A percentile compares a stretch with the other conserved stretches of the same genome.
phyloP scores from a whole-genome alignment of 2,329 filamentous ascomycete genomes.

The Cadophora sp. region DNA sequence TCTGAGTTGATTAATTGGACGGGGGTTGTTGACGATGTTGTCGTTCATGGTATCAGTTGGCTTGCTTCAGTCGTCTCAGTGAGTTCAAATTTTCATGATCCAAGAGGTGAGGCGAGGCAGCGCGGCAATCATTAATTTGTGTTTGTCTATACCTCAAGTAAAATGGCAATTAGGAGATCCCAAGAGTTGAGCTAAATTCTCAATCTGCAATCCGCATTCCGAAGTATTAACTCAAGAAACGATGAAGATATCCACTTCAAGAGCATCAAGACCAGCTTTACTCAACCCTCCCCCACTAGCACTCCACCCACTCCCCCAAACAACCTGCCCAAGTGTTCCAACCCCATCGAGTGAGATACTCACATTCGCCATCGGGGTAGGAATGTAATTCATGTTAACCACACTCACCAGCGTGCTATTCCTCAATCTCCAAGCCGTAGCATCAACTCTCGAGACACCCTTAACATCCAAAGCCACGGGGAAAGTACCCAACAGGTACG shows the following conservation, averaged over 20 bases:
- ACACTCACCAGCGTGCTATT: constrained; percentile 47
- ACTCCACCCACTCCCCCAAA: constrained; percentile 29
- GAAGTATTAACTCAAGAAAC: constrained; percentile 8
- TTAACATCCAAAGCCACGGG: constrained; percentile 8
- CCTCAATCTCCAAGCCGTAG: constrained; percentile 48
- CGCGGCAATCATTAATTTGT: too few species aligned
- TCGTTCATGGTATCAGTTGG: too few species aligned
- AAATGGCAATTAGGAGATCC: too few species aligned
- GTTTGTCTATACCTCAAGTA: background rate
- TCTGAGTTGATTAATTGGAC: too few species aligned
- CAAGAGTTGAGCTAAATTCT: background rate
- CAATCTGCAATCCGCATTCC: too few species aligned
- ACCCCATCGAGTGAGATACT: constrained; percentile 18
- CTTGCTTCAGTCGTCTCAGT: too few species aligned
- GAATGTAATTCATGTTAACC: constrained; percentile 42
- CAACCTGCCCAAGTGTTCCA: constrained; percentile 5
- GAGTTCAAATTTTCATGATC: too few species aligned
- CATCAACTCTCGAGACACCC: constrained; percentile 43
- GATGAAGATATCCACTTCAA: constrained; percentile 33
- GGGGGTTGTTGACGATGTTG: too few species aligned
- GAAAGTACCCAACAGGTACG: constrained; percentile 45
- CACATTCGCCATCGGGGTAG: constrained; percentile 15
- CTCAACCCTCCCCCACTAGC: constrained; percentile 18
- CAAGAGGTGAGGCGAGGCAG: too few species aligned
- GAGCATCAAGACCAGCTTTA: constrained; percentile 25